Base-by-base conservation (phyloP, 2,329 filamentous ascomycete species). In the Colletotrichum sidae region DNA sequence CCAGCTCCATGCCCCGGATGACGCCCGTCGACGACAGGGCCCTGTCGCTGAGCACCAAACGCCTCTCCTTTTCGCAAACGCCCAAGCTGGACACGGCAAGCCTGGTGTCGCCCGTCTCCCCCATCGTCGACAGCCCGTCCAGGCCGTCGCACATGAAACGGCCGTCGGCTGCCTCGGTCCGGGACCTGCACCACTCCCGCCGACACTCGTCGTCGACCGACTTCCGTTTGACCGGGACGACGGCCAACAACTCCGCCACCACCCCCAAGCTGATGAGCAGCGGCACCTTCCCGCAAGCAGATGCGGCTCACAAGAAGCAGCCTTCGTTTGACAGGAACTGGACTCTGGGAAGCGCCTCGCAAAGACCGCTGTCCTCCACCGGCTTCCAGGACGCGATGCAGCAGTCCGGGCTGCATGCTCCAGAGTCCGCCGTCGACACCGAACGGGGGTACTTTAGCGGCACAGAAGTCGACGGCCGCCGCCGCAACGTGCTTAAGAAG, bases 381-480 rank as follows among this genome's bases (percentile, higher is more conserved):
- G 85, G 83, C 12, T 72, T 84, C 38, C 80, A 83, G 37, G 84
- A 86, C 57, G 70, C 79, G 7, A 56, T 79, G 53, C 75, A 77
- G 25, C 73, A 73, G 25, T 78, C 80, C 2, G 73, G 73, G 12
- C 64, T 72, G 12, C 75, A 80, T 11, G 71, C 79, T 12, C 81
- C 81, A 67, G 84, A 87, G 65, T 82, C 82, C 8, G 79, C 80
- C 13, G 77, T 82, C 33, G 92, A 96, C 67, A 77, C 93, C 13
- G 96, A 98, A 72, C 88, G 93, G 41, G 95, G 94, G 33, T 98
- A 98, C 77, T 97, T 97, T 74, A 97, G 95, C 8, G 93, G 94
- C 3, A 92, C 91, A 13, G 95, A 98, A 72, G 83, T 89, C 10
- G 94, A 97, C 68, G 87, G 87, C 47, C 88, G 91, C 63, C 89